Conservation (phyloP, 176 grass and related monocot genomes). For the Typha latifolia region DNA sequence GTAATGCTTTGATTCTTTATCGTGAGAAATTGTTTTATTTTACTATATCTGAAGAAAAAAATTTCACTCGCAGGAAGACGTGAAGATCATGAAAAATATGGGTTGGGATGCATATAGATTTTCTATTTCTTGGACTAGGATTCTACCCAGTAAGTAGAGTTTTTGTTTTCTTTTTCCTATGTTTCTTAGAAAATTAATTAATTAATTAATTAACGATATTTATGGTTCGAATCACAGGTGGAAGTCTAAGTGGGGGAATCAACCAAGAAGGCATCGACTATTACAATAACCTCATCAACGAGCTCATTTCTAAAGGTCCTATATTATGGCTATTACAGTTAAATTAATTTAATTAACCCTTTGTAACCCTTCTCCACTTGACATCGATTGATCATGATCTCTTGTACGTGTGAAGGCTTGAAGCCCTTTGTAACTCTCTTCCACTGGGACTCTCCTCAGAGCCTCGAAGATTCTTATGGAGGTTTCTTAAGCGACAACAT, state of each 20-base stretch:
- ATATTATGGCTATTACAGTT: not conserved
- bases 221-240: constrained; percentile 20
- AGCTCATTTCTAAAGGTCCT: constrained; percentile 40
- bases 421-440: constrained; percentile 52
- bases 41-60: not conserved
- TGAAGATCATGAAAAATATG: constrained; percentile 38
- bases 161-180: not conserved
- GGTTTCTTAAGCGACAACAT: constrained; percentile 7
- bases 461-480: constrained; percentile 45
- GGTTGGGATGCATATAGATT: constrained; percentile 52
- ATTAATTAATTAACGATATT: not conserved
- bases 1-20: not conserved
- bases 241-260: constrained; percentile 40
- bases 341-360: not conserved
- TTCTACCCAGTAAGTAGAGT: constrained; percentile 38
- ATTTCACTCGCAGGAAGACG: constrained; percentile 31
- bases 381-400: not conserved
- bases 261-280: constrained; percentile 50
- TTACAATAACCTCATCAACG: constrained; percentile 55
- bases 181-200: not conserved
- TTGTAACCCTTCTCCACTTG: not conserved
- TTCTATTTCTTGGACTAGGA: constrained; percentile 55
- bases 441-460: constrained; percentile 46
- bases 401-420: constrained; percentile 25
- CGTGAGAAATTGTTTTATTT: not conserved